A percentile compares a stretch with the other conserved stretches of the same genome.
Evolutionary conservation across 2,329 filamentous ascomycete genomes (phyloP).

Genomic region (Trichoderma atrobrunneum): DNA sequence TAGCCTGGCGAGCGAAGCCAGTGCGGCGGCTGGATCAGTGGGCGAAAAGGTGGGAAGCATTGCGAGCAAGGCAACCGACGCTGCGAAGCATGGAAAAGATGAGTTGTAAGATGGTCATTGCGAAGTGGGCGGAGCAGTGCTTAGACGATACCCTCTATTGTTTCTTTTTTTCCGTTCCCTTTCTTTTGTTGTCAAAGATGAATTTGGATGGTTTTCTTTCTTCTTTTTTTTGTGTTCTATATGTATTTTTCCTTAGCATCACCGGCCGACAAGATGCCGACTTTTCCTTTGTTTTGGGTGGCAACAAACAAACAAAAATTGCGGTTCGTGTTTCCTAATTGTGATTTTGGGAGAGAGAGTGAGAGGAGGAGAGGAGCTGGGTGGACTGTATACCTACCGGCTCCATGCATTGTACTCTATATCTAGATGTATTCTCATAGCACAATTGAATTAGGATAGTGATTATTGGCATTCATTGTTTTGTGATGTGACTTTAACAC

Average conservation of each 20-base stretch:
- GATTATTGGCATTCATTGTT: not conserved
- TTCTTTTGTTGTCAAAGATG: not conserved
- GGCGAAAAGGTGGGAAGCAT: conserved; percentile 38
- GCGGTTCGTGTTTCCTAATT: not conserved
- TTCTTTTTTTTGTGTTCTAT: not conserved
- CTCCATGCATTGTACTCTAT: not conserved
- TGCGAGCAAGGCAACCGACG: conserved; percentile 42
- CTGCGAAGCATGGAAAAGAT: conserved; percentile 41
- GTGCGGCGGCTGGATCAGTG: conserved; percentile 32
- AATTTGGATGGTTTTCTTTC: not conserved
- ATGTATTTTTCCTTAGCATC: not conserved
- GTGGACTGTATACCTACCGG: not conserved
- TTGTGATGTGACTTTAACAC: too few species aligned
- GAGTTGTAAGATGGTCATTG: conserved; percentile 37
- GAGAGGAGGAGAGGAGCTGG: not conserved
- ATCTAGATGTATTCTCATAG: not conserved
- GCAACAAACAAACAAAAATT: not conserved
- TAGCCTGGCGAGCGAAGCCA: conserved; percentile 38
- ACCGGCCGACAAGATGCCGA: not conserved
- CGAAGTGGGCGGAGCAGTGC: not conserved
- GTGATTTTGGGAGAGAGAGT: not conserved
- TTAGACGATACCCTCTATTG: conserved; percentile 16
- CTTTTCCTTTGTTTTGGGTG: not conserved
- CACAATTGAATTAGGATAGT: not conserved
- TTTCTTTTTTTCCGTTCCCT: not conserved